Evolutionary conservation across 1,139 yeast species (phyloP), one percentile per base, ranked within the genome.

Genomic region (Candida sp.): DNA sequence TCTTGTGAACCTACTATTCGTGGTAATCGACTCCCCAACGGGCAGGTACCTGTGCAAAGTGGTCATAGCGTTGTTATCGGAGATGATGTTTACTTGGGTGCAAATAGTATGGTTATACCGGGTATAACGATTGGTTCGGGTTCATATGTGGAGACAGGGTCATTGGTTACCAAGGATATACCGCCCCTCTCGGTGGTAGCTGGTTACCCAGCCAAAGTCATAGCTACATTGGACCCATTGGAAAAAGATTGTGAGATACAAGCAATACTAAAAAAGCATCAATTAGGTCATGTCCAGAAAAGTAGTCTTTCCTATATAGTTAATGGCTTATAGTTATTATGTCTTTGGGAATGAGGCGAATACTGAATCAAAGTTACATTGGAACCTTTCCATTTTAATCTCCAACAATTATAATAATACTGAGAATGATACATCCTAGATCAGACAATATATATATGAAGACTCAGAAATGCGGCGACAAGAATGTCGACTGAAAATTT

Each of bases 81-180:
- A 0, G 70, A 80, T 54, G 75, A 78, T 46, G 85, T 81, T 19
- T 84, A 90, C 91, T 65, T 84, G 38, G 86, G 87, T 8, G 72
- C 82, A 2, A 69, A 73, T 39, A 76, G 66, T 22, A 66, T 68
- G 1, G 70, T 84, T 5, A 61, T 84, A 43, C 86, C 86, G 2
- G 90, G 89, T 2, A 85, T 83, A 11, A 80, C 77, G 1, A 73
- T 84, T 41, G 90, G 90, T 6, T 75, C 79, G 34, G 77, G 77
- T 1, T 70, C 75, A 11, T 81, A 81, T 1, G 68, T 84, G 39
- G 91, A 84, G 5, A 87, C 90, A 5, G 87, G 87, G 3, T 64
- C 82, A 4, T 81, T 83, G 2, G 88, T 84, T 22, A 73, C 72
- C 33, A 76, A 64, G 49, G 78, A 74, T 49, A 73, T 83, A 21